Base-by-base conservation (phyloP, 129 eudicot genomes). In the Chrysanthemum lavandulifolium region DNA sequence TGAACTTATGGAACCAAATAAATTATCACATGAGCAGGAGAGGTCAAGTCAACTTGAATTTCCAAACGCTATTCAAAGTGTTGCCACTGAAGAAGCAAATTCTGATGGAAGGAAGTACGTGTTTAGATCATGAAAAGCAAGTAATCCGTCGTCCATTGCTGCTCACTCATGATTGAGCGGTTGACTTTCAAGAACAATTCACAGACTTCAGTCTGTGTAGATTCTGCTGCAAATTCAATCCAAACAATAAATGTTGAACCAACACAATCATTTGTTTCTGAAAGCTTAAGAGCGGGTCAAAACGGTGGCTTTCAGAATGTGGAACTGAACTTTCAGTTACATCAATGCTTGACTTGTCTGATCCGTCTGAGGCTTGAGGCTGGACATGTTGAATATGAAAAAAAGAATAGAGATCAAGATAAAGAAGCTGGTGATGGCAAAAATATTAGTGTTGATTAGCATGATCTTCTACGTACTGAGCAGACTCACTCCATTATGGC, bases 301-400 rank as follows among this genome's bases (percentile, higher is more conserved):
- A 53, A 75, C 4, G 86, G 75, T 59, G 86, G 84, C 18, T 89
- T 96, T 23, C 25, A 3, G 96, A 92, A 57, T 85, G 87, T 84
- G 98, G 96, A 54, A 92, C 98, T 5, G 98, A 87, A 81, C 90
- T 92, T 58, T 89, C 98, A 16, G 79, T 89, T 51, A 72, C 96
- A 47, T 92, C 96, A 2, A 85, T 92, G 75, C 95, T 92, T 12
- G 96, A 89, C 81, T 89, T 96, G 65, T 95, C 95, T 13, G 91
- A 89, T 68, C 83, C 80, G 60, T 87, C 84, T 23, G 96, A 85
- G 45, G 68, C 33, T 80, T 90, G 36, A 23, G 25, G 25, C 25
- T 0, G 25, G 25, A 23, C 25, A 23, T 1, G 25, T 23, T 23
- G 25, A 23, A 23, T 23, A 23, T 1, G 25, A 23, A 23, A 23